A percentile compares a stretch with the other conserved stretches of the same genome.
Evolutionary conservation across 116 monocot species (phyloP).

Genomic region (Papilionanthe hybrid): DNA sequence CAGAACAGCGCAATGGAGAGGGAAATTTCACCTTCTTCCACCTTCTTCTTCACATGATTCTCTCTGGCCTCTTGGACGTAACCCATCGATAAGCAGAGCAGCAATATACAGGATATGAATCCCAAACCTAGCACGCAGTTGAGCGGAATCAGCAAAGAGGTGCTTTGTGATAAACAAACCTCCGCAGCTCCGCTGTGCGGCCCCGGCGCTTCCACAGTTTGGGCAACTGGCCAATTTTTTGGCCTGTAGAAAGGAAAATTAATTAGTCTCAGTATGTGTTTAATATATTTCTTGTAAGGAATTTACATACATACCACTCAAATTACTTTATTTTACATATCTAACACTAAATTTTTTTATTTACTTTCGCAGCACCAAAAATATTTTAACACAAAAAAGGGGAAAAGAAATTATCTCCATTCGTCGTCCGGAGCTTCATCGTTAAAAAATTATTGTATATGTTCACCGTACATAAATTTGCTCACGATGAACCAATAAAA

Average conservation of each 20-base stretch:
- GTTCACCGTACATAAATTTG: no score
- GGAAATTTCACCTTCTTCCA: conserved; percentile 68
- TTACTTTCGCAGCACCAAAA: no score
- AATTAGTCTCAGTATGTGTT: neutral
- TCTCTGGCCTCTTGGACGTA: conserved; percentile 76
- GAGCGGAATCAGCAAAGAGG: neutral
- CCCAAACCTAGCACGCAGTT: neutral
- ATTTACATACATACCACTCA: no score
- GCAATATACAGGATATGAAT: neutral
- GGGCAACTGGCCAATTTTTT: neutral
- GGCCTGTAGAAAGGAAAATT: neutral
- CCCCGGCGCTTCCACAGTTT: neutral
- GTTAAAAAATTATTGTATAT: no score
- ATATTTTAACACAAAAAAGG: no score
- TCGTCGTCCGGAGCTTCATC: no score
- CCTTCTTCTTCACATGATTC: conserved; percentile 98
- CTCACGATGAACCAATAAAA: no score
- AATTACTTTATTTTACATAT: no score
- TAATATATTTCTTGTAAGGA: no score
- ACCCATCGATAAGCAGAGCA: conserved; percentile 33
- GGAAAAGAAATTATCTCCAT: no score
- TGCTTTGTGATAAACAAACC: neutral
- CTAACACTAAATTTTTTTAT: no score
- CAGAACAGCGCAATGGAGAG: no score
- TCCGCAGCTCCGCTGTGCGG: neutral